Base-by-base conservation (phyloP, 768 basidiomycete genomes). In the Lactarius sanguifluus region DNA sequence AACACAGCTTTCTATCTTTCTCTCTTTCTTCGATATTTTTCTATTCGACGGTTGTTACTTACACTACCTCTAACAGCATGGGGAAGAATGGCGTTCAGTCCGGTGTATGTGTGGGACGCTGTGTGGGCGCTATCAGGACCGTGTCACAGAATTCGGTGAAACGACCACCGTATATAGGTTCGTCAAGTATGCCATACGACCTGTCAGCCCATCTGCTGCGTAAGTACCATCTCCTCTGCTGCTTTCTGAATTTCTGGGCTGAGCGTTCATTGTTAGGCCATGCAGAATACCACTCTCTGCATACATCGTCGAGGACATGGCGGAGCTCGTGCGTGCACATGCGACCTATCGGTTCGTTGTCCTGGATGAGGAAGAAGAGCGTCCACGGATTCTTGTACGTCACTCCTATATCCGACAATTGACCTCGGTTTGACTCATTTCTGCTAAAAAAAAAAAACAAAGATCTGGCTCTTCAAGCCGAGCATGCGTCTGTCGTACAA, bases 391-490 rank as follows among this genome's bases (percentile, higher is more conserved):
- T 16, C 79, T 97, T 68, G 94, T 97, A 62, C 65, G 90, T 79
- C 16, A 20, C 36, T 59, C 52, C 15, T n/a, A 15, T n/a, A 41
- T 23, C 62, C 20, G 18, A 2, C 10, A n/a, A 15, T 10, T 8
- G 8, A 38, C 6, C 20, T 25, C 43, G 3, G 45, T 28, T 20
- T 32, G 12, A 34, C 56, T 41, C 38, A 66, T 62, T 18, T 34
- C 34, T 43, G 25, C 34, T 34, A 8, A 34, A 34, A 34, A 57
- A 55, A 54, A 32, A 28, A 18, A 30, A n/a, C n/a, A n/a, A n/a
- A 96, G 94, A 81, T 98, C 25, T 98, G 96, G 96, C 74, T 98
- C 25, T 97, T 98, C 83, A 97, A 96, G 76, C 94, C 95, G 0
- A 87, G 82, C 69, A 86, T 98, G 70, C 85, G 84, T 13, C 76